Base-by-base conservation (phyloP, 2,329 filamentous ascomycete genomes). In the Cercospora brassicicola region DNA sequence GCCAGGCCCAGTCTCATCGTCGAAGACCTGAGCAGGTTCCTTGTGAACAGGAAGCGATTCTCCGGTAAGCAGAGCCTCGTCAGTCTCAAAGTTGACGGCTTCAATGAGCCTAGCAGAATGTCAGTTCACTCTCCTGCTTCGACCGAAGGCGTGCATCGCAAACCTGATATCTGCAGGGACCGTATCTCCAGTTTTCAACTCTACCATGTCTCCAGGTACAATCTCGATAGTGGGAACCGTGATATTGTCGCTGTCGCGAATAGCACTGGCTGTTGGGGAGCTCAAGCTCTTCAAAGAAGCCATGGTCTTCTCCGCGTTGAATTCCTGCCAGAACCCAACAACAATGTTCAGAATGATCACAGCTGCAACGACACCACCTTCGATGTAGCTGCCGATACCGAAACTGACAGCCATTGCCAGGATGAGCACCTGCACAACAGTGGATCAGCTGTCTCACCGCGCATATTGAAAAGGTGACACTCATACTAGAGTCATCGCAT, bases 21-120 rank as follows among this genome's bases (percentile, higher is more conserved):
- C 77, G 69, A 87, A 87, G 64, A 83, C 82, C 65, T 79, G 81
- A 39, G 87, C 83, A 15, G 87, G 81, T 73, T 87, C 83, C 81
- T 92, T 90, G 82, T 83, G 86, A 64, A 90, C 88, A 67, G 90
- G 88, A 8, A 90, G 79, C 42, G 90, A 91, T 81, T 92, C 90
- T 70, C 90, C 90, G 13, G 90, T 92, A 42, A 92, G 84, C 66
- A 91, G 84, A 10, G 90, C 89, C 79, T 92, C 90, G 69, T 95
- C 91, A 71, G 89, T 90, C 36, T 68, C 66, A 13, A 68, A 60
- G 18, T 68, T 75, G 80, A 84, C 88, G 87, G 55, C 66, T 56
- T 68, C 66, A 20, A 65, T 64, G 15, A 68, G 45, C 31, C 79
- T 65, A 91, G 80, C 78, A 62, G 8, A 23, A 11, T 7, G 18